Evolutionary conservation across 164 flowering plant species (phyloP).

Genomic region (Aristolochia californica): DNA sequence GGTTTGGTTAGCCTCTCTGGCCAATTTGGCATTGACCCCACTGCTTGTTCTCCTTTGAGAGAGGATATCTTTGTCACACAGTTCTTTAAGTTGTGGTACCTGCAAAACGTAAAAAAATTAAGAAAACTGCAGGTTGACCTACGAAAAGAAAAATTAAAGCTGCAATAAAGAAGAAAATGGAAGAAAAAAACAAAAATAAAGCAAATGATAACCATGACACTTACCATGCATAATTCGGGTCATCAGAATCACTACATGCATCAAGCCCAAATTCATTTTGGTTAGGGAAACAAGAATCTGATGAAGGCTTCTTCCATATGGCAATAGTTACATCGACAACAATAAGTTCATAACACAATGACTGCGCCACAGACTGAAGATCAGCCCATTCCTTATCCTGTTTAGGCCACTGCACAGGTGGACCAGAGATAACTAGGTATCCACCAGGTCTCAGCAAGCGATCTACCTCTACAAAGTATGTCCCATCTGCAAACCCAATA

Average conservation of each 20-base stretch:
- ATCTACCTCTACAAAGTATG: slow-evolving; percentile 92
- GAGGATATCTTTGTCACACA: slow-evolving; percentile 61
- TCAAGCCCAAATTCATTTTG: slow-evolving; percentile 85
- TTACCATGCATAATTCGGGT: slow-evolving; percentile 86
- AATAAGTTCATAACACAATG: slow-evolving; percentile 83
- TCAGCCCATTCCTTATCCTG: slow-evolving; percentile 99
- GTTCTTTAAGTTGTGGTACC: slow-evolving; percentile 75
- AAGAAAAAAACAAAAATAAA: not conserved
- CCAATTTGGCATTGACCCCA: slow-evolving; percentile 80
- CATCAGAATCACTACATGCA: slow-evolving; percentile 63
- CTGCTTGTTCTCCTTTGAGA: slow-evolving; percentile 50
- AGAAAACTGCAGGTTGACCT: too few relatives aligned
- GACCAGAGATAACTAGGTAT: slow-evolving; percentile 88
- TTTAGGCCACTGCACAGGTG: slow-evolving; percentile 94
- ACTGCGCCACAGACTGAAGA: slow-evolving; percentile 83
- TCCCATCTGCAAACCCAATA: slow-evolving; percentile 59
- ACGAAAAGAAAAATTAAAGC: not conserved
- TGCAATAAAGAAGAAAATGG: not conserved
- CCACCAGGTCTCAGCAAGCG: slow-evolving; percentile 93
- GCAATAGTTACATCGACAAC: slow-evolving; percentile 93
- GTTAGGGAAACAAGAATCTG: slow-evolving; percentile 64
- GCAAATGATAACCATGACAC: not conserved
- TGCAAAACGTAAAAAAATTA: slow-evolving; percentile 17
- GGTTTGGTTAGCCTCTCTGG: slow-evolving; percentile 66
- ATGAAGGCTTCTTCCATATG: slow-evolving; percentile 86